Base-by-base conservation (phyloP, 2,329 filamentous ascomycete genomes). In the Penicillium sp. region DNA sequence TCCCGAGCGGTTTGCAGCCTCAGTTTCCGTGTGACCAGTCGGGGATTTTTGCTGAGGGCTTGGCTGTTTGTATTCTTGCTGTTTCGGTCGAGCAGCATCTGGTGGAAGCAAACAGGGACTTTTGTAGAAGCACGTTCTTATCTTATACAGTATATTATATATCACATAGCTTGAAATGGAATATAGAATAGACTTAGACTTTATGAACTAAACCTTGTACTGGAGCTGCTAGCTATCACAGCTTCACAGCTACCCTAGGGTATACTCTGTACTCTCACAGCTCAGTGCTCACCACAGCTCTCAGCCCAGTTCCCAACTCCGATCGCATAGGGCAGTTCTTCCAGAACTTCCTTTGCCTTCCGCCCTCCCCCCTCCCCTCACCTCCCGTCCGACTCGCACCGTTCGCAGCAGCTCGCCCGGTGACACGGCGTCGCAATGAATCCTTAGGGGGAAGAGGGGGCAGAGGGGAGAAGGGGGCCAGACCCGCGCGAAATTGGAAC, bases 31-130 rank as follows among this genome's bases (percentile, higher is more conserved):
- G 40, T 50, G 60, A 55, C 62, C 62, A 63, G 40, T 61, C 67
- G 51, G 68, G 62, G 53, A 61, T 64, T 60, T 42, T 71, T 69
- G 49, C 62, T 67, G 23, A 49, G 40, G 56, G 42, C 42, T 45
- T 51, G 48, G 40, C 40, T 33, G 42, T 45, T 45, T 45, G 42
- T 31, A 19, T 29, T n/a, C n/a, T n/a, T n/a, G n/a, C n/a, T n/a
- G n/a, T n/a, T n/a, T n/a, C n/a, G n/a, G n/a, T n/a, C n/a, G n/a
- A n/a, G n/a, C n/a, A n/a, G n/a, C n/a, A n/a, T n/a, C n/a, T n/a
- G n/a, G n/a, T n/a, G n/a, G n/a, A n/a, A 16, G 51, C 33, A 34
- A 16, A n/a, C 16, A 39, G 33, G 33, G 33, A 36, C 33, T 36
- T 36, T 36, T 36, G 33, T 36, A 16, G n/a, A n/a, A n/a, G n/a